These are phyloP conservation scores for Isabelozyma gotoi DNA, from an alignment of 805 yeast genomes.

Conservation along the genomic window DNA sequence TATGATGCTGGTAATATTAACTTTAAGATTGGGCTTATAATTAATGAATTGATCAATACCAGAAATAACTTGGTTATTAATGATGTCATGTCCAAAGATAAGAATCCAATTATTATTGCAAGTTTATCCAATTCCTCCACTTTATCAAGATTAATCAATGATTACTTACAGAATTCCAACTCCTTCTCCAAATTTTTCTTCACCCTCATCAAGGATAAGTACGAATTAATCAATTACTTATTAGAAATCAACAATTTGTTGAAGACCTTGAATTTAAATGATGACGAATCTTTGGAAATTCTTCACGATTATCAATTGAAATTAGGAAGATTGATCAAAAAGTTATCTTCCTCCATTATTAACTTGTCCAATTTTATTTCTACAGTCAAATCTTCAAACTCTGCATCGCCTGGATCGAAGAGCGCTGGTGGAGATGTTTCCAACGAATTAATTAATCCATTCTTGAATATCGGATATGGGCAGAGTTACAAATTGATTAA, in stretches of 20 bases:
- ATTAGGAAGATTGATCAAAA: slow-evolving; percentile 37
- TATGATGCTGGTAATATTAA: slow-evolving; percentile 8
- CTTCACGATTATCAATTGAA: slow-evolving; percentile 39
- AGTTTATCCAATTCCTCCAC: not conserved
- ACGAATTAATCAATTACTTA: slow-evolving; percentile 35
- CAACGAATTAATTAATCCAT: slow-evolving; percentile 24
- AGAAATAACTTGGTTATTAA: slow-evolving; percentile 12
- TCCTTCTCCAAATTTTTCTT: slow-evolving; percentile 19
- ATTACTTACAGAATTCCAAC: not conserved
- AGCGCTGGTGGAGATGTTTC: not conserved
- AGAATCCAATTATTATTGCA: slow-evolving; percentile 4
- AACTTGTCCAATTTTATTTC: slow-evolving; percentile 29
- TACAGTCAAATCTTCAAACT: slow-evolving; percentile 12
- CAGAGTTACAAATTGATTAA: slow-evolving; percentile 36
- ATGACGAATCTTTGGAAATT: slow-evolving; percentile 16
- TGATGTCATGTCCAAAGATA: slow-evolving; percentile 16
- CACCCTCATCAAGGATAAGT: slow-evolving; percentile 31
- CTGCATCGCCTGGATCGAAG: not conserved
- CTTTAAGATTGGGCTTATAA: slow-evolving; percentile 10
- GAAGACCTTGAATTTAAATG: slow-evolving; percentile 7
- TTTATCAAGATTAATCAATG: slow-evolving; percentile 4
- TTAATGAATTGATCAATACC: slow-evolving; percentile 12
- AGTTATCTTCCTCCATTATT: slow-evolving; percentile 25
- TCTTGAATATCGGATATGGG: slow-evolving; percentile 30
- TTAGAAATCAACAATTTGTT: slow-evolving; percentile 24